Conservation (phyloP, 805 yeast species). For the Candida stauntonica region DNA sequence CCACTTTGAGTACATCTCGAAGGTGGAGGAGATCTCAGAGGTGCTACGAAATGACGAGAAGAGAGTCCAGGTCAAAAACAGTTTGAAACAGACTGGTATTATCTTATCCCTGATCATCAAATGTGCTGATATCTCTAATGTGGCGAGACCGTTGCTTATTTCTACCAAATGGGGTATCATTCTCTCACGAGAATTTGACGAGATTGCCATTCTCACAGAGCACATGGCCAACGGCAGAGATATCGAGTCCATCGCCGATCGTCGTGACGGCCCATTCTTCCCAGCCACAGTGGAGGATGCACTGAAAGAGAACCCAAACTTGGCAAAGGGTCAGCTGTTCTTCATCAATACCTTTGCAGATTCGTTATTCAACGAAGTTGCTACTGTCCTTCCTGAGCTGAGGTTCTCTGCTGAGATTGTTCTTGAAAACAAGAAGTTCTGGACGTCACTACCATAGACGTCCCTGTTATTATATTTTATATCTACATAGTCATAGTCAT, state of each 20-base stretch:
- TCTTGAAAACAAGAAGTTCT: slow-evolving; percentile 9
- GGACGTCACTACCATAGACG: slow-evolving; percentile 6
- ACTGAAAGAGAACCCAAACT: slow-evolving; percentile 39
- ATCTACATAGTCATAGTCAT: not conserved
- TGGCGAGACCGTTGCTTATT: slow-evolving; percentile 70
- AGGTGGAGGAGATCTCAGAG: slow-evolving; percentile 37
- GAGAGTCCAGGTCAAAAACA: slow-evolving; percentile 14
- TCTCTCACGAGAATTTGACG: slow-evolving; percentile 73
- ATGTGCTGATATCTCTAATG: slow-evolving; percentile 95
- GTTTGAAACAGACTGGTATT: slow-evolving; percentile 33
- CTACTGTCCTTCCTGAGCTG: slow-evolving; percentile 56
- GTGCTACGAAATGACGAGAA: slow-evolving; percentile 13
- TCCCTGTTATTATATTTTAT: too few species aligned
- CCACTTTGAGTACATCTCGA: slow-evolving; percentile 67
- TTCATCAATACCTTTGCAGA: slow-evolving; percentile 81
- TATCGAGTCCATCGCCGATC: slow-evolving; percentile 21
- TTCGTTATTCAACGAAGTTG: slow-evolving; percentile 65
- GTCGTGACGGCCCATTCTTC: slow-evolving; percentile 23
- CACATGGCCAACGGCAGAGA: slow-evolving; percentile 24
- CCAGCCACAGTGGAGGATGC: slow-evolving; percentile 41
- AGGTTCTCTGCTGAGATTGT: slow-evolving; percentile 33
- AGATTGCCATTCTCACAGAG: slow-evolving; percentile 52
- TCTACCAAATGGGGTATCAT: slow-evolving; percentile 85
- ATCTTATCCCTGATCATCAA: slow-evolving; percentile 71
- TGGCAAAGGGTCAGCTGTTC: slow-evolving; percentile 73